Conservation (phyloP, 1,284 basidiomycete genomes). For the Sanghuangporus weigelae region DNA sequence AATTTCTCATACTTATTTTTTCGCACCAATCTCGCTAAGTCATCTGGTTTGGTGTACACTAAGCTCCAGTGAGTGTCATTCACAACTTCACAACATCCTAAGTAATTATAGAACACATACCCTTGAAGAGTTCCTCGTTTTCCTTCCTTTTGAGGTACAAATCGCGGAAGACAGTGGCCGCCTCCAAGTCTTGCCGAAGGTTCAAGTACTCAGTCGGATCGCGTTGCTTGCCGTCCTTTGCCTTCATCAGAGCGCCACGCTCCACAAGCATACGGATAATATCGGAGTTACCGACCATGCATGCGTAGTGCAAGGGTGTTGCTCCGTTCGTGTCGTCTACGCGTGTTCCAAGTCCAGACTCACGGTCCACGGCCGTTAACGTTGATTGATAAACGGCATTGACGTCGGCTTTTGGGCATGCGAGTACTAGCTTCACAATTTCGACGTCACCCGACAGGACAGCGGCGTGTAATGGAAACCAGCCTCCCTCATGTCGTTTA, state of each 20-base stretch:
- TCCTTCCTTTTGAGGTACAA: neutral
- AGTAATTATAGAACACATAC: neutral
- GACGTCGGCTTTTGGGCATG: neutral
- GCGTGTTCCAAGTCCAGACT: neutral
- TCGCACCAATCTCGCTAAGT: neutral
- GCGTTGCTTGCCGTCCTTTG: neutral
- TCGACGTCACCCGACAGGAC: slow-evolving; percentile 9
- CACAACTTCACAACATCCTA: neutral
- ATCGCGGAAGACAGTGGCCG: neutral
- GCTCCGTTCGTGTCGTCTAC: neutral
- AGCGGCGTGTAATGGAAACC: slow-evolving; percentile 10
- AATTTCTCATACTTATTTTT: neutral
- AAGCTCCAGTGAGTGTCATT: neutral
- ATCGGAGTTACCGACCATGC: slow-evolving; percentile 5
- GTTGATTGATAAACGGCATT: neutral
- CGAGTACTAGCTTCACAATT: slow-evolving; percentile 5
- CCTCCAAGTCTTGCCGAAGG: neutral
- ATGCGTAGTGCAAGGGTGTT: slow-evolving; percentile 9
- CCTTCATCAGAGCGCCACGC: neutral
- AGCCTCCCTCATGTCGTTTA: neutral
- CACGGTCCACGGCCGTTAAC: neutral
- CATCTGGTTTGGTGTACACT: neutral
- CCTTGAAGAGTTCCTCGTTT: neutral
- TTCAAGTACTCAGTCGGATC: slow-evolving; percentile 6
- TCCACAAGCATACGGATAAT: neutral